These are phyloP conservation scores for Mercurialis annua DNA, from an alignment of 345 rosid genomes.

Conservation along the genomic window DNA sequence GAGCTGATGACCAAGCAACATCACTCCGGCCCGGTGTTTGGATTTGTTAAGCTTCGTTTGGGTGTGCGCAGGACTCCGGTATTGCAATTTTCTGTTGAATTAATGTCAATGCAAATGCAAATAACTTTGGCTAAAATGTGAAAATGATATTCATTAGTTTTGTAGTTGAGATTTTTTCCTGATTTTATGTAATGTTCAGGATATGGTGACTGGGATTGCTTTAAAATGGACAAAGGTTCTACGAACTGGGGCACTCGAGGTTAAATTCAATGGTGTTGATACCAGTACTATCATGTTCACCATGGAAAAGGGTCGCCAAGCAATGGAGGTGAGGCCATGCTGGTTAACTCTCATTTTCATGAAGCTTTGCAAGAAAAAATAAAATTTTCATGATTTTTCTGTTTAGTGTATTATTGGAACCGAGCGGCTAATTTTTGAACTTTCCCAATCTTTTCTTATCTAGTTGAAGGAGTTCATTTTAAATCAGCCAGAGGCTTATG, in stretches of 20 bases:
- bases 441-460: not conserved
- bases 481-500: conserved; percentile 74
- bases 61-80: conserved; percentile 69
- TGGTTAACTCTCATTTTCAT: not conserved
- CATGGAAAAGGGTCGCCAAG: conserved; percentile 54
- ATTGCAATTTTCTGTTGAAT: not conserved
- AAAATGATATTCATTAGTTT: too few species aligned
- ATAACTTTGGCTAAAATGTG: not conserved
- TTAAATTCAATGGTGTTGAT: conserved; percentile 70
- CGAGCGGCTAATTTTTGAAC: too few species aligned
- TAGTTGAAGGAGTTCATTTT: conserved; percentile 83
- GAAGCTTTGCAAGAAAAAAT: not conserved
- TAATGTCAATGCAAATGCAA: too few species aligned
- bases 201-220: conserved; percentile 58
- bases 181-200: conserved; percentile 35
- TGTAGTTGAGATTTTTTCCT: not conserved
- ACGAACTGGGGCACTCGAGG: conserved; percentile 70
- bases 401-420: too few species aligned
- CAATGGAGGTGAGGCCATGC: conserved; percentile 43
- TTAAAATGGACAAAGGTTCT: conserved; percentile 70
- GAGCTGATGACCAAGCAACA: conserved; percentile 59
- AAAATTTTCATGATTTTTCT: not conserved
- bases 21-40: conserved; percentile 50
- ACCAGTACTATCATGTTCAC: conserved; percentile 78
- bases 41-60: conserved; percentile 84